Evolutionary conservation across 768 basidiomycete species (phyloP).

Genomic region (Pleurotus cornucopiae): DNA sequence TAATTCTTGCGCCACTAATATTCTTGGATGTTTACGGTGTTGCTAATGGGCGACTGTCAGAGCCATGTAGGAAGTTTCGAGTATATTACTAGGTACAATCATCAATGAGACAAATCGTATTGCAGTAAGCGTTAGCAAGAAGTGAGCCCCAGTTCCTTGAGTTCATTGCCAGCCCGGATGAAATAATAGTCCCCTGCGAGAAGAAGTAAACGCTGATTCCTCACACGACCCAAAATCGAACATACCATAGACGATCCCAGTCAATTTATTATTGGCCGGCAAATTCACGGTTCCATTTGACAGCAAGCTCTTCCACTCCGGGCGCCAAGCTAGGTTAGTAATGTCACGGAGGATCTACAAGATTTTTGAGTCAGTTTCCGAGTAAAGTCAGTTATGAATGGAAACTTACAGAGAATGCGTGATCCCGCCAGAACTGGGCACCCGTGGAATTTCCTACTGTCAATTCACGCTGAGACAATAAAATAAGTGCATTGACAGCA

Average conservation of each 20-base stretch:
- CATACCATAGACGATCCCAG: conserved; percentile 57
- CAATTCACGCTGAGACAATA: conserved; percentile 45
- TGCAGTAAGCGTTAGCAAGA: conserved; percentile 11
- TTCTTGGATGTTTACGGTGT: background rate
- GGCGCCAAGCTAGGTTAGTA: conserved; percentile 51
- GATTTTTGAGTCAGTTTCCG: background rate
- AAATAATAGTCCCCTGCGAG: conserved; percentile 42
- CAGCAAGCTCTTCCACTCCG: conserved; percentile 59
- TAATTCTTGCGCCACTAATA: background rate
- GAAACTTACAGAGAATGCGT: conserved; percentile 42
- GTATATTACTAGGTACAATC: background rate
- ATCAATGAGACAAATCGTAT: background rate
- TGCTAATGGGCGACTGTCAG: background rate
- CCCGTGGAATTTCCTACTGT: conserved; percentile 20
- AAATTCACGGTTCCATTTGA: conserved; percentile 64
- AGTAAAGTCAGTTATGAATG: background rate
- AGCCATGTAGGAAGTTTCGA: background rate
- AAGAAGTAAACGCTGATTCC: background rate
- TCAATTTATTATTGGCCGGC: conserved; percentile 51
- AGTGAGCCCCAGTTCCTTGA: conserved; percentile 29
- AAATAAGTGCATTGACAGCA: conserved; percentile 53
- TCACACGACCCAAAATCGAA: background rate
- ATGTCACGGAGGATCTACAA: conserved; percentile 41
- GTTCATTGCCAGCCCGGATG: conserved; percentile 33
- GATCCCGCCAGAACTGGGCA: conserved; percentile 37